Evolutionary conservation across 495 filamentous ascomycete genomes (phyloP), one percentile per base, ranked within the genome.

Genomic region (Podospora anserina): DNA sequence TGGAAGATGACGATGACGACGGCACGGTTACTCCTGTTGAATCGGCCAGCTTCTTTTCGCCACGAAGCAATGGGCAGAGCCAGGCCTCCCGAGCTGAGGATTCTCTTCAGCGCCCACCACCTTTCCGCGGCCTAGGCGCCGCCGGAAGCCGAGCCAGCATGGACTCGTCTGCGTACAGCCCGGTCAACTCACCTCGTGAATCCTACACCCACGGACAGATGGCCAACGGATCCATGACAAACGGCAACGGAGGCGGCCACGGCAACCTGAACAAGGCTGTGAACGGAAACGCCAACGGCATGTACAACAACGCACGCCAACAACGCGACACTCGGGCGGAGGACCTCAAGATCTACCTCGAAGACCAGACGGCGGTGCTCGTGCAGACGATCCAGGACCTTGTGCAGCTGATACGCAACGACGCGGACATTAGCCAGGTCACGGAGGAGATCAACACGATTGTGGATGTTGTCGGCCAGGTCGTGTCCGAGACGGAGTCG

Each of bases 331-430:
- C 67, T 67, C 89, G 89, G 64, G 81, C 91, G 61, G 89, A 92
- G 74, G 91, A 94, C 70, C 82, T 94, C 54, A 92, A 81, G 66
- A 87, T 90, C 68, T 94, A 93, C 76, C 88, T 96, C 56, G 92
- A 96, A 71, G 91, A 92, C 70, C 92, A 94, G 78, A 93, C 91
- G 15, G 90, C 91, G 61, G 81, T 88, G 15, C 86, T 96, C 55
- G 89, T 96, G 28, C 88, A 92, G 71, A 89, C 88, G 26, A 94
- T 97, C 71, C 92, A 94, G 77, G 85, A 88, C 4, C 87, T 97
- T 13, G 90, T 96, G 44, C 85, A 87, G 69, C 88, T 87, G 61
- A 94, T 96, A 71, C 91, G 93, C 53, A 83, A 87, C 60, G 87
- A 91, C 68, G 86, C 86, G 18, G 82, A 85, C 54, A 86, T 92